Conservation (phyloP, 805 yeast genomes). For the Wickerhamomyces hampshirensis region DNA sequence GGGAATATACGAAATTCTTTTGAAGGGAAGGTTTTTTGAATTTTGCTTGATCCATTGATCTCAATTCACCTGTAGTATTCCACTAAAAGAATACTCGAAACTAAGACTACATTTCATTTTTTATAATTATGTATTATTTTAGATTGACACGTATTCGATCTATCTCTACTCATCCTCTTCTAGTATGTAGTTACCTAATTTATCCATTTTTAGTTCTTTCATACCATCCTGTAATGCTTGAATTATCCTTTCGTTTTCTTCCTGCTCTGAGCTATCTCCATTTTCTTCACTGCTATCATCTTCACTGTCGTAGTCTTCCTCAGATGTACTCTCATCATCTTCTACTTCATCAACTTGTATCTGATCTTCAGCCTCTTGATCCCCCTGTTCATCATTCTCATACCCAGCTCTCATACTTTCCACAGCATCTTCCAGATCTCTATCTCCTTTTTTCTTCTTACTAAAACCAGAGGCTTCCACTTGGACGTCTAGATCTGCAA, state of each 20-base stretch:
- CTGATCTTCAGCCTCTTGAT: constrained; percentile 11
- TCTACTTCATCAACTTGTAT: constrained; percentile 49
- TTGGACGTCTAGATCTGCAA: constrained; percentile 68
- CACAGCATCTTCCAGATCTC: constrained; percentile 75
- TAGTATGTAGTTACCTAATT: constrained; percentile 73
- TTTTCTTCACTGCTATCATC: constrained; percentile 28
- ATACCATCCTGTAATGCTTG: constrained; percentile 65
- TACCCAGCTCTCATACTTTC: constrained; percentile 52
- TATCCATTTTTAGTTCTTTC: constrained; percentile 70
- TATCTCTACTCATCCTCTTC: constrained; percentile 29
- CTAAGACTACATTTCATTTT: too few relatives aligned
- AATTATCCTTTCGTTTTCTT: constrained; percentile 57
- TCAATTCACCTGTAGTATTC: too few relatives aligned
- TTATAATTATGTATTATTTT: too few relatives aligned
- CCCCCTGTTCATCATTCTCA: constrained; percentile 26
- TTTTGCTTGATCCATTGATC: too few relatives aligned
- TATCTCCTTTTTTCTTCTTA: constrained; percentile 49
- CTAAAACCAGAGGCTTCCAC: constrained; percentile 88
- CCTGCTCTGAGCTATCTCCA: constrained; percentile 28
- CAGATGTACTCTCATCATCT: constrained; percentile 24
- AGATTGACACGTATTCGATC: too few relatives aligned
- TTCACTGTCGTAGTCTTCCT: constrained; percentile 46
- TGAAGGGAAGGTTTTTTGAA: too few relatives aligned
- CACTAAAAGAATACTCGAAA: too few relatives aligned
- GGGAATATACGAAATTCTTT: too few relatives aligned